Conservation (phyloP, 1,139 yeast genomes). For the Candida dubliniensis region DNA sequence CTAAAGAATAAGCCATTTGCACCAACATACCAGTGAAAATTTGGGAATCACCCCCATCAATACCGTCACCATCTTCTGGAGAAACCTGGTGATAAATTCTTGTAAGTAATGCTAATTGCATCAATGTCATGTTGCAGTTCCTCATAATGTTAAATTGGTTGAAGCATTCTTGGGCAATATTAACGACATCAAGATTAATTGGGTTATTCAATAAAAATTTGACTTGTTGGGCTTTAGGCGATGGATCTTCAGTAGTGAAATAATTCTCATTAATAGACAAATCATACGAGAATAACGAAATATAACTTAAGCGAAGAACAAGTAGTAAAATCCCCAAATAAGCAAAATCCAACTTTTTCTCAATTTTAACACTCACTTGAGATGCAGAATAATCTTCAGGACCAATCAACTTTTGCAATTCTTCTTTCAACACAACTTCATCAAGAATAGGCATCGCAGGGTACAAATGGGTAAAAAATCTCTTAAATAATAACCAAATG, state of each 20-base stretch:
- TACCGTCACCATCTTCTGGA: constrained; percentile 52
- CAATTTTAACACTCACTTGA: constrained; percentile 22
- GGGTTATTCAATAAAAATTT: constrained; percentile 32
- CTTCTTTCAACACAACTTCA: constrained; percentile 29
- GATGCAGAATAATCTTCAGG: constrained; percentile 12
- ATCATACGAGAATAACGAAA: constrained; percentile 33
- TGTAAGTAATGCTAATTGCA: constrained; percentile 47
- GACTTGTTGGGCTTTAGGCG: constrained; percentile 22
- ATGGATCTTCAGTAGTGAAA: constrained; percentile 22
- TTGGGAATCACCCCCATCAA: constrained; percentile 50
- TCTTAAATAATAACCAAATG: constrained; percentile 46
- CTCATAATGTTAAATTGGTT: constrained; percentile 38
- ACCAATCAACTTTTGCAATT: constrained; percentile 26
- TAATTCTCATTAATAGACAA: constrained; percentile 31
- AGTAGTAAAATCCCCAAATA: constrained; percentile 30
- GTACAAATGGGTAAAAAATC: constrained; percentile 46
- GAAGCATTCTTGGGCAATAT: constrained; percentile 38
- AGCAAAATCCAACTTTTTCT: constrained; percentile 33
- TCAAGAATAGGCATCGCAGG: constrained; percentile 51
- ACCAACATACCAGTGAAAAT: constrained; percentile 37
- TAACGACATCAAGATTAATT: constrained; percentile 32
- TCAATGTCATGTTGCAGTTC: constrained; percentile 43
- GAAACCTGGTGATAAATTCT: constrained; percentile 42
- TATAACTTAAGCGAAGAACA: constrained; percentile 29
- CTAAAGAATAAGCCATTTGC: constrained; percentile 45